A percentile compares a stretch with the other conserved stretches of the same genome.
Evolutionary conservation across 2,329 filamentous ascomycete genomes (phyloP).

Genomic region (Epichloe sylvatica): DNA sequence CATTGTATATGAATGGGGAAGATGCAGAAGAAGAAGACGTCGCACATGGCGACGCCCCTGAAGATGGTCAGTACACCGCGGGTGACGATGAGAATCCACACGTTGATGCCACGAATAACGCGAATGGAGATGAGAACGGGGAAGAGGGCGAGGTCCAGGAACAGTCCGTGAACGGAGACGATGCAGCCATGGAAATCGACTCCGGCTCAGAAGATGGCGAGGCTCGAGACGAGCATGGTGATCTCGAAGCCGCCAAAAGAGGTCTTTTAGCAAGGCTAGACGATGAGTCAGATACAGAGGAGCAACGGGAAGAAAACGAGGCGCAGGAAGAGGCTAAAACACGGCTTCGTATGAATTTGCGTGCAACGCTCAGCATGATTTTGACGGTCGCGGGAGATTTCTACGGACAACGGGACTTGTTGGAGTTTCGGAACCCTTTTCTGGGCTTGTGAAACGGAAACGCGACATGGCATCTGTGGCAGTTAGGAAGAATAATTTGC

Average conservation of each 20-base stretch:
- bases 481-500: no score
- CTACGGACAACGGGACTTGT: constrained; percentile 77
- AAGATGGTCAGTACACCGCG: not conserved
- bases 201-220: constrained; percentile 21
- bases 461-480: not conserved
- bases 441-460: constrained; percentile 23
- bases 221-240: constrained; percentile 16
- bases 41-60: no score
- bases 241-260: constrained; percentile 35
- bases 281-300: constrained; percentile 11
- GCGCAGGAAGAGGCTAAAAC: constrained; percentile 15
- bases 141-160: constrained; percentile 7
- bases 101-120: not conserved
- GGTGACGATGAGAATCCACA: constrained; percentile 9
- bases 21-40: not conserved
- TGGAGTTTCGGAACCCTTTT: constrained; percentile 58
- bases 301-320: constrained; percentile 13
- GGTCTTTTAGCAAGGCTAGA: constrained; percentile 34
- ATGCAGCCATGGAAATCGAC: constrained; percentile 30
- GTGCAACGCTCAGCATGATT: constrained; percentile 82
- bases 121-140: constrained; percentile 1
- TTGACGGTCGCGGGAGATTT: constrained; percentile 75
- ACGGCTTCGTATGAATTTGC: constrained; percentile 35
- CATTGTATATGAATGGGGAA: constrained; percentile 17
- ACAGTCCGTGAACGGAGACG: constrained; percentile 13